These are phyloP conservation scores for Glaciozyma antarctica DNA, from an alignment of 768 basidiomycete genomes.

Conservation along the genomic window DNA sequence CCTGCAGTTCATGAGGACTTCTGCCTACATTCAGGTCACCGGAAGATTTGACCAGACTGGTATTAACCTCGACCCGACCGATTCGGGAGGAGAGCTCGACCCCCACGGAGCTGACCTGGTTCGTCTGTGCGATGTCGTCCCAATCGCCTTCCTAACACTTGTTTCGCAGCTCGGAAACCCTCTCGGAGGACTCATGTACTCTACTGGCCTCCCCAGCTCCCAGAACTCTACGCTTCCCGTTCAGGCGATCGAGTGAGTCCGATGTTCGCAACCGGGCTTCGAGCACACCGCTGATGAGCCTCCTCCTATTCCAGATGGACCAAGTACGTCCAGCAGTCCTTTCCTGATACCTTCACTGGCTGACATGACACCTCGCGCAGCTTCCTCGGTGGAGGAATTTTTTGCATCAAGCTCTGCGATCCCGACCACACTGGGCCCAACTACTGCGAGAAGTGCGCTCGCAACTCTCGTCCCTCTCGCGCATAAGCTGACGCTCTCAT, in stretches of 20 bases:
- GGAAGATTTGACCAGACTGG: constrained; percentile 51
- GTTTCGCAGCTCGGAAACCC: constrained; percentile 60
- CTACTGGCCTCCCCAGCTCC: constrained; percentile 6
- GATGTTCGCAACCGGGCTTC: too few relatives aligned
- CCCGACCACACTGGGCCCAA: constrained; percentile 31
- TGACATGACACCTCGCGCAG: neutral
- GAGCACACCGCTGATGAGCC: too few relatives aligned
- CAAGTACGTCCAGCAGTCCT: neutral
- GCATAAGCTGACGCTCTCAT: neutral
- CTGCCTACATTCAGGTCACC: constrained; percentile 36
- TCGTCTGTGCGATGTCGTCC: neutral
- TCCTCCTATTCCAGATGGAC: neutral
- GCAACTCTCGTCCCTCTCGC: neutral
- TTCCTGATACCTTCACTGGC: neutral
- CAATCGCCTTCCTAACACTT: neutral
- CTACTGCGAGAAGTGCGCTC: constrained; percentile 17
- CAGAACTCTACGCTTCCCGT: constrained; percentile 24
- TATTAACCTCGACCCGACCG: constrained; percentile 47
- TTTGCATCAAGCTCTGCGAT: constrained; percentile 56
- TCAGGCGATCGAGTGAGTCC: constrained; percentile 40
- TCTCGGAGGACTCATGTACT: constrained; percentile 24
- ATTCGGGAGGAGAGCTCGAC: constrained; percentile 55
- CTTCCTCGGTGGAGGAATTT: neutral
- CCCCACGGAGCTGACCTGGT: constrained; percentile 3
- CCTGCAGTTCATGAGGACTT: constrained; percentile 39